These are phyloP conservation scores for Lachnellula occidentalis DNA, from an alignment of 2,329 filamentous ascomycete species.

Conservation along the genomic window DNA sequence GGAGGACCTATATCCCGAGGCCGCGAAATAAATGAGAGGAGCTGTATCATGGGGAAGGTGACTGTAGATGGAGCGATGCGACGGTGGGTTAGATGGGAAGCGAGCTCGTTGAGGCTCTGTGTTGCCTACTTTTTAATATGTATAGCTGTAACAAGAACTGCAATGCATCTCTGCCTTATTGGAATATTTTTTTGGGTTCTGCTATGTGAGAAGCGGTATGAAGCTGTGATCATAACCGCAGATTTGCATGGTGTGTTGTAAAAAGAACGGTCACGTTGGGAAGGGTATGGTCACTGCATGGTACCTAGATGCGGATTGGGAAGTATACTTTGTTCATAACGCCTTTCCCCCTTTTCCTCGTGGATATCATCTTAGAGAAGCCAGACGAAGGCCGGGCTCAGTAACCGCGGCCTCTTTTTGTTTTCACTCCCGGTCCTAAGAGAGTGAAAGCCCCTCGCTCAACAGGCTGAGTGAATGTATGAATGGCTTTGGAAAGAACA, in stretches of 20 bases:
- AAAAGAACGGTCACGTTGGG: not conserved
- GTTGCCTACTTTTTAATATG: constrained; percentile 26
- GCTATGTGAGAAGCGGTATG: not conserved
- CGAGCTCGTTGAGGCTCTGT: constrained; percentile 17
- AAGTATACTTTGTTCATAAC: too few species aligned
- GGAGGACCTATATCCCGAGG: constrained; percentile 82
- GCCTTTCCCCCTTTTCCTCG: too few species aligned
- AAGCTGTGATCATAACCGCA: not conserved
- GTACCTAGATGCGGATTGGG: too few species aligned
- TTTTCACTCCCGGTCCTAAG: too few species aligned
- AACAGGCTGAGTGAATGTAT: too few species aligned
- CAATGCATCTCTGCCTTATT: constrained; percentile 24
- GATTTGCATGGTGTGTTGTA: not conserved
- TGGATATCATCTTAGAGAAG: too few species aligned
- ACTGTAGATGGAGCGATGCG: constrained; percentile 21
- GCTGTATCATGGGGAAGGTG: constrained; percentile 10
- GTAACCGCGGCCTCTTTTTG: too few species aligned
- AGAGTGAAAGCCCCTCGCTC: too few species aligned
- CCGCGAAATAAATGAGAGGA: constrained; percentile 23
- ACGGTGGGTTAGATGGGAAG: constrained; percentile 17
- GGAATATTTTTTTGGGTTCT: constrained; percentile 1
- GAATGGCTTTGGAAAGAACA: too few species aligned
- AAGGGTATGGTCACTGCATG: too few species aligned
- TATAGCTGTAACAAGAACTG: constrained; percentile 33
- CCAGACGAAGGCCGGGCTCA: too few species aligned